phyloP scores from a whole-genome alignment of 208 protist species.

The Wallacemonas sp. region DNA sequence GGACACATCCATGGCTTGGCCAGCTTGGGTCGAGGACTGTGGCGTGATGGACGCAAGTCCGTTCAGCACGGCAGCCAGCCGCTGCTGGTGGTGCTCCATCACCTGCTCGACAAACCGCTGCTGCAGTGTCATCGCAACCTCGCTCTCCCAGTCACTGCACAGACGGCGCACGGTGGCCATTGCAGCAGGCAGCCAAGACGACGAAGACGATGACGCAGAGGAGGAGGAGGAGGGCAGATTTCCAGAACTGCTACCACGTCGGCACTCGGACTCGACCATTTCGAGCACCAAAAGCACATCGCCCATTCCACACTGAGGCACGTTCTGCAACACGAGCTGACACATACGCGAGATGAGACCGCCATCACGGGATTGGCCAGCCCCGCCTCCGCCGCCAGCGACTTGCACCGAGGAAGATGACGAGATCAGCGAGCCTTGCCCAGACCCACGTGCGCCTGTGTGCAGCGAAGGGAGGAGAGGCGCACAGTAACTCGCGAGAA shows the following conservation, averaged over 20 bases:
- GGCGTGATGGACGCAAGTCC: constrained; percentile 42
- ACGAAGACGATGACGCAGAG: too few species aligned
- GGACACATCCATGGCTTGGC: constrained; percentile 27
- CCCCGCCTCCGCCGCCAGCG: too few species aligned
- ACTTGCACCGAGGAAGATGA: background rate
- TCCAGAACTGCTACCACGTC: background rate
- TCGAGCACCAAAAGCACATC: constrained; percentile 21
- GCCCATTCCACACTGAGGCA: constrained; percentile 18
- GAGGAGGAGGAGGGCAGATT: too few species aligned
- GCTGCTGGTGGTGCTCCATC: constrained; percentile 68
- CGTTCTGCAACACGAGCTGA: background rate
- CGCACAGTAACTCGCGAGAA: constrained; percentile 34
- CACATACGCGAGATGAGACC: background rate
- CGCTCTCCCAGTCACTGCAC: constrained; percentile 43
- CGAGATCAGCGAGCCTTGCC: background rate
- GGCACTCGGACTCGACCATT: constrained; percentile 13
- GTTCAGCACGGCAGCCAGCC: constrained; percentile 39
- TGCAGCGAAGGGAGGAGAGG: background rate
- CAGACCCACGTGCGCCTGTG: background rate
- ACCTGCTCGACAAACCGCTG: constrained; percentile 56
- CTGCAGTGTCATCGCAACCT: constrained; percentile 48
- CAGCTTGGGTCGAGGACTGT: constrained; percentile 19
- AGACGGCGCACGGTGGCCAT: constrained; percentile 20
- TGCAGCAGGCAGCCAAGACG: background rate
- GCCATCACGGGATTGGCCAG: background rate